Conservation (phyloP, 1,139 yeast genomes). For the Magnusiomyces paraingens region DNA sequence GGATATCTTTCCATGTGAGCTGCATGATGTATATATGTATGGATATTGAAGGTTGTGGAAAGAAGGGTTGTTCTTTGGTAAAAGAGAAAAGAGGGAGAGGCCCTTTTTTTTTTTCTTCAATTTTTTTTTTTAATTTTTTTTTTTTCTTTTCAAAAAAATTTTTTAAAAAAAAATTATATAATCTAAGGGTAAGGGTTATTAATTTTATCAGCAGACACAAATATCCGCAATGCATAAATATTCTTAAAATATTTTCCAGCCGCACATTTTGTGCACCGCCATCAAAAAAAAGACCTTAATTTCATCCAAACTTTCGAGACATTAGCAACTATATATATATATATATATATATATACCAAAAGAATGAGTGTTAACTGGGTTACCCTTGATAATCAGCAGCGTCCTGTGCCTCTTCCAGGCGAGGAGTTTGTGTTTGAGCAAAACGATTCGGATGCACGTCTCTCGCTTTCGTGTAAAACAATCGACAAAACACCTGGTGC, state of each 20-base stretch:
- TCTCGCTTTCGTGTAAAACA: not conserved
- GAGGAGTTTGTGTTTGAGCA: slow-evolving; percentile 19
- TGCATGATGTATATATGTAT: slow-evolving; percentile 53
- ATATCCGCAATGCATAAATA: not conserved
- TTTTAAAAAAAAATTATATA: slow-evolving; percentile 10
- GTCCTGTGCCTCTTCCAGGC: slow-evolving; percentile 24
- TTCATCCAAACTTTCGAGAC: not conserved
- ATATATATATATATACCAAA: too few species aligned
- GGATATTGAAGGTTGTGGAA: slow-evolving; percentile 6
- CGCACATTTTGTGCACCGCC: not conserved
- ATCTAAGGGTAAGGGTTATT: not conserved
- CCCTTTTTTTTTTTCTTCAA: not conserved
- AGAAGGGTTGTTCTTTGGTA: not conserved
- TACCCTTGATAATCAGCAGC: slow-evolving; percentile 16
- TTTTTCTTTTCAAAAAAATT: not conserved
- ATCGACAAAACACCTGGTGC: slow-evolving; percentile 1
- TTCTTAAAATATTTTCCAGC: not conserved
- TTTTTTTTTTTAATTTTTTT: not conserved
- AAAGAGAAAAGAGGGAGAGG: not conserved
- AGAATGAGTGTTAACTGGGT: slow-evolving; percentile 28
- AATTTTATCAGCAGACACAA: not conserved
- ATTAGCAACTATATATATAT: too few species aligned
- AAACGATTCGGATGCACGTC: not conserved
- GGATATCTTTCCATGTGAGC: slow-evolving; percentile 96
- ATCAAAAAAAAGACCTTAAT: not conserved